Percentiles rank a stretch among this genome's conserved stretches.
Evolutionary conservation across 768 basidiomycete species (phyloP).

Genomic region (Cystobasidium tubakii): DNA sequence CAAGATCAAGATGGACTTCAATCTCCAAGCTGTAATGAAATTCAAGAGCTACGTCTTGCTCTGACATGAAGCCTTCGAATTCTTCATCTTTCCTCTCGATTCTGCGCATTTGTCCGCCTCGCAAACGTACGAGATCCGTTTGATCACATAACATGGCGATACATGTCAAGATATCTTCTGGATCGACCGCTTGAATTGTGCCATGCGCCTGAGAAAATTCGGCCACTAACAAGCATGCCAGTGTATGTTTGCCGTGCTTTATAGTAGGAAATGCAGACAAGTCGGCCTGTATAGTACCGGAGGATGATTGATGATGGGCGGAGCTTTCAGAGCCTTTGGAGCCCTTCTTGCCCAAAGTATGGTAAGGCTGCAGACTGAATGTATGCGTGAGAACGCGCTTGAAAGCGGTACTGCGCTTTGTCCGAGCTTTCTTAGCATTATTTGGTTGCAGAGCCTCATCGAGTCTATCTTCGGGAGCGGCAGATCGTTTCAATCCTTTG

Average conservation of each 20-base stretch:
- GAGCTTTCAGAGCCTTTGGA: too few species aligned
- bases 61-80: background rate
- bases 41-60: background rate
- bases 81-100: background rate
- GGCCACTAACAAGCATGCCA: background rate
- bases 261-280: background rate
- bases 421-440: background rate
- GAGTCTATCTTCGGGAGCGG: background rate
- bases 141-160: background rate
- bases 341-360: background rate
- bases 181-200: background rate
- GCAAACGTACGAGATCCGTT: background rate
- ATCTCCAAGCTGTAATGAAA: background rate
- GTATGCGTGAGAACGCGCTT: conserved; percentile 3
- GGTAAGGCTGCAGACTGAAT: background rate
- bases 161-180: background rate
- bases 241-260: background rate
- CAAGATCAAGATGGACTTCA: background rate
- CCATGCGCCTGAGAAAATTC: background rate
- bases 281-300: background rate
- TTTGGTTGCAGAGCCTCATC: background rate
- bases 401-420: background rate
- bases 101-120: background rate
- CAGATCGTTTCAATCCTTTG: background rate
- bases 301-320: background rate